Evolutionary conservation across 192 early-diverging fungal species (phyloP).

Genomic region (Umbelopsis sp.): DNA sequence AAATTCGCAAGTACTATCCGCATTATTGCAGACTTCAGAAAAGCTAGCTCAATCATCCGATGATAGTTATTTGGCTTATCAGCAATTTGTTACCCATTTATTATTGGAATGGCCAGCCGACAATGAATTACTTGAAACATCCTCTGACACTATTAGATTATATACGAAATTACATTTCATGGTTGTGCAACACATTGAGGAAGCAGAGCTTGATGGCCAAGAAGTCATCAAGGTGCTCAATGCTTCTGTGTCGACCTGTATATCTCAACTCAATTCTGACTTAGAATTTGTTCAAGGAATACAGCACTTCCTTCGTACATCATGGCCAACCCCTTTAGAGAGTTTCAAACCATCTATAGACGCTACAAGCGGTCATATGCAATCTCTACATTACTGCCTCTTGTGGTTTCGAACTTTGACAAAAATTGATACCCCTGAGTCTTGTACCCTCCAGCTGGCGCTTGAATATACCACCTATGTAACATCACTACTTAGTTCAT

Average conservation of each 20-base stretch:
- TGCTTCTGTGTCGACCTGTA: background rate
- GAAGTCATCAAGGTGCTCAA: background rate
- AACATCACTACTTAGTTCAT: background rate
- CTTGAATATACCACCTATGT: background rate
- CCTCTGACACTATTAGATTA: background rate
- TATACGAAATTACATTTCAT: constrained; percentile 1
- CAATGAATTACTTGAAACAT: background rate
- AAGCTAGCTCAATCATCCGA: background rate
- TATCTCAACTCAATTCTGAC: background rate
- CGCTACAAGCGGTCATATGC: no score
- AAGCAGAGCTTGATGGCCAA: background rate
- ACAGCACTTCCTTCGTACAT: background rate
- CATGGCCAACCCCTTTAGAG: constrained; percentile 2
- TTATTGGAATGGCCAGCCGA: no score
- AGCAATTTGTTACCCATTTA: background rate
- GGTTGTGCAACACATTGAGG: constrained; percentile 9
- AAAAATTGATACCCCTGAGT: background rate
- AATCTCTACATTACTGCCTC: background rate
- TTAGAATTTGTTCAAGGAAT: background rate
- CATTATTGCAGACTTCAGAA: background rate
- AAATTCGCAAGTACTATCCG: background rate
- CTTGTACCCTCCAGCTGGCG: background rate
- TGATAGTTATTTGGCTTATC: background rate
- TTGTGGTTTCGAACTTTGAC: background rate
- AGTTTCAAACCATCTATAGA: background rate